A percentile compares a stretch with the other conserved stretches of the same genome.
Conservation (phyloP, 495 filamentous ascomycete genomes). For the Daldinia grandis region DNA sequence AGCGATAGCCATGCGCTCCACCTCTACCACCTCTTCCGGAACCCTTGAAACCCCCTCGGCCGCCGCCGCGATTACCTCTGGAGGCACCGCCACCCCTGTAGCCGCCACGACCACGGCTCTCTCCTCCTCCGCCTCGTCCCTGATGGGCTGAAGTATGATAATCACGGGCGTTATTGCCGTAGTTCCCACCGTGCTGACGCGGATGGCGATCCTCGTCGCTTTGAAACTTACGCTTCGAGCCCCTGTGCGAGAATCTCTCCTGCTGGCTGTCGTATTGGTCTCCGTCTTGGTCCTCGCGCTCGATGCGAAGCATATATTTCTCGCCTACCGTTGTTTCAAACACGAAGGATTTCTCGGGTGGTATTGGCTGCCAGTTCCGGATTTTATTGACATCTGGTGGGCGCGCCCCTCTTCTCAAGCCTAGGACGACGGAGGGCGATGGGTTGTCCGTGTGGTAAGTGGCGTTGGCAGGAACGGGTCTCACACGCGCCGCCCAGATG, state of each 20-base stretch:
- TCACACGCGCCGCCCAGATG: constrained; percentile 85
- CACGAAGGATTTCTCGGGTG: constrained; percentile 67
- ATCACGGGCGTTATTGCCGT: constrained; percentile 50
- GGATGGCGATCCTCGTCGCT: constrained; percentile 59
- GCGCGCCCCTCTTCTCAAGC: constrained; percentile 72
- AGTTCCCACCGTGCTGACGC: constrained; percentile 42
- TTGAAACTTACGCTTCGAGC: constrained; percentile 63
- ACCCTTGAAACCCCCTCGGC: constrained; percentile 15
- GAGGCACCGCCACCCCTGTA: constrained; percentile 36
- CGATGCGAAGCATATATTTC: constrained; percentile 82
- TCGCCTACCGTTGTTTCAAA: constrained; percentile 87
- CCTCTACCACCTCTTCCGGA: constrained; percentile 50
- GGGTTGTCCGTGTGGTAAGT: constrained; percentile 77
- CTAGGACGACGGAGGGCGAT: constrained; percentile 78
- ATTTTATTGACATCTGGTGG: constrained; percentile 85
- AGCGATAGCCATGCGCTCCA: constrained; percentile 57
- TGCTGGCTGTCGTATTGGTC: constrained; percentile 67
- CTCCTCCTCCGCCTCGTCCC: constrained; percentile 57
- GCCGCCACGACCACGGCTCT: constrained; percentile 54
- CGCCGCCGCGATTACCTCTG: constrained; percentile 5
- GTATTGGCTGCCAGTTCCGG: constrained; percentile 81
- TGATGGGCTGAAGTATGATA: constrained; percentile 52
- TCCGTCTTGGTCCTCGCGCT: constrained; percentile 68
- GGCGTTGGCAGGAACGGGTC: constrained; percentile 71
- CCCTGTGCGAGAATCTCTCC: constrained; percentile 66